Evolutionary conservation across 2,329 filamentous ascomycete species (phyloP).

Genomic region (Neofusicoccum kwambonambiense): DNA sequence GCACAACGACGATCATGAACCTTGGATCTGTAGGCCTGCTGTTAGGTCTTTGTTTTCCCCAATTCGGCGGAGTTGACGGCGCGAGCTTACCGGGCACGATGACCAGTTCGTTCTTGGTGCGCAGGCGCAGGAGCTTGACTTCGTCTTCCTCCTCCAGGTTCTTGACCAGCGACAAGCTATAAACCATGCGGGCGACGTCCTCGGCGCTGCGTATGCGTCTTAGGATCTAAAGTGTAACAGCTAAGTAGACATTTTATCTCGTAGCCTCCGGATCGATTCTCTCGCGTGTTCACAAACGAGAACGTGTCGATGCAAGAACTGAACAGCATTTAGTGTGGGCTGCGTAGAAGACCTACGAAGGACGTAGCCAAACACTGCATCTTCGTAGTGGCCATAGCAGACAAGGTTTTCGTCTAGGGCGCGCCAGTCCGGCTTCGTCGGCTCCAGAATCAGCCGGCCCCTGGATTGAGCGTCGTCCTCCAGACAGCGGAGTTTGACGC

Average conservation of each 20-base stretch:
- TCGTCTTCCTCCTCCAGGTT: constrained; percentile 76
- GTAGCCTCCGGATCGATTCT: no score
- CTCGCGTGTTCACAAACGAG: no score
- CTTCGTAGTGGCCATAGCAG: neutral
- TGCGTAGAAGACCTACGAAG: neutral
- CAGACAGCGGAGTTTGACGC: neutral
- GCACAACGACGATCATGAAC: constrained; percentile 75
- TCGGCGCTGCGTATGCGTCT: constrained; percentile 64
- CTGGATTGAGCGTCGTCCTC: neutral
- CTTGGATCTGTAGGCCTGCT: constrained; percentile 56
- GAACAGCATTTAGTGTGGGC: neutral
- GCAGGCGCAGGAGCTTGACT: constrained; percentile 69
- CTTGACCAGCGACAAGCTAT: constrained; percentile 72
- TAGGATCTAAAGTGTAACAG: no score
- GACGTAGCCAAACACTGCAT: neutral
- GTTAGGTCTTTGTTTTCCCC: neutral
- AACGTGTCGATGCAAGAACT: no score
- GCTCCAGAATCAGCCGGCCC: neutral
- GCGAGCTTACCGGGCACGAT: constrained; percentile 63
- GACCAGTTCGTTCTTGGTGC: constrained; percentile 82
- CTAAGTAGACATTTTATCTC: no score
- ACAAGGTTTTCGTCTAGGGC: neutral
- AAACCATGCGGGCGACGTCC: constrained; percentile 73
- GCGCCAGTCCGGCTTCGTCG: neutral
- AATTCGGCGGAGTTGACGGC: neutral